phyloP scores from a whole-genome alignment of 768 basidiomycete genomes.

The Steccherinum ochraceum region DNA sequence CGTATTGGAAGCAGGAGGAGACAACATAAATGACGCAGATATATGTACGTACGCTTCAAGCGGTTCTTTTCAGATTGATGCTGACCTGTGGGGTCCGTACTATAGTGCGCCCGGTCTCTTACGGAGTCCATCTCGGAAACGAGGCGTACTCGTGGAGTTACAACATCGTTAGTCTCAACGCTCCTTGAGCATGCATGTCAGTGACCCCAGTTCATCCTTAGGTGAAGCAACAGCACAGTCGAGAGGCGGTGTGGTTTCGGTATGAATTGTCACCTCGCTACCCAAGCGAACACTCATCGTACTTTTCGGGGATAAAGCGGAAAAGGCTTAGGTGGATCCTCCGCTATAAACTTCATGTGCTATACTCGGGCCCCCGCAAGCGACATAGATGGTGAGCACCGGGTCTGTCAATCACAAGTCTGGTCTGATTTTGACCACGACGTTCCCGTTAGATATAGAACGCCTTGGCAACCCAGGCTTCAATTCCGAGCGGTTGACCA shows the following conservation, averaged over 20 bases:
- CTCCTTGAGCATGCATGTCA: not conserved
- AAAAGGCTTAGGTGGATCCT: conserved; percentile 11
- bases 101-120: conserved; percentile 9
- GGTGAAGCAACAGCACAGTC: conserved; percentile 6
- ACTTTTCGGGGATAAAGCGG: conserved; percentile 1
- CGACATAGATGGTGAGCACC: conserved; percentile 9
- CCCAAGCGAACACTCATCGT: not conserved
- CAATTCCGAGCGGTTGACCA: conserved; percentile 2
- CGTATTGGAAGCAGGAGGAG: conserved; percentile 33
- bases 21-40: conserved; percentile 1
- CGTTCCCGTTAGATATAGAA: not conserved
- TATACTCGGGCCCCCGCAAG: conserved; percentile 7
- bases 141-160: conserved; percentile 8
- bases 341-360: conserved; percentile 13
- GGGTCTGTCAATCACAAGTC: not conserved
- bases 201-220: not conserved
- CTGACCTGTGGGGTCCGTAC: not conserved
- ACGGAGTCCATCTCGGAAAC: conserved; percentile 10
- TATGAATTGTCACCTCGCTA: not conserved
- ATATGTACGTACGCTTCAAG: too few relatives aligned
- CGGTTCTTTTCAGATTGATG: not conserved
- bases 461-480: conserved; percentile 2
- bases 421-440: not conserved
- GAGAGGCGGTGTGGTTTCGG: conserved; percentile 6
- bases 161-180: conserved; percentile 1